Percentiles rank a stretch among this genome's conserved stretches.
phyloP scores from a whole-genome alignment of 1,284 basidiomycete genomes.

The Rhodotorula sp. region DNA sequence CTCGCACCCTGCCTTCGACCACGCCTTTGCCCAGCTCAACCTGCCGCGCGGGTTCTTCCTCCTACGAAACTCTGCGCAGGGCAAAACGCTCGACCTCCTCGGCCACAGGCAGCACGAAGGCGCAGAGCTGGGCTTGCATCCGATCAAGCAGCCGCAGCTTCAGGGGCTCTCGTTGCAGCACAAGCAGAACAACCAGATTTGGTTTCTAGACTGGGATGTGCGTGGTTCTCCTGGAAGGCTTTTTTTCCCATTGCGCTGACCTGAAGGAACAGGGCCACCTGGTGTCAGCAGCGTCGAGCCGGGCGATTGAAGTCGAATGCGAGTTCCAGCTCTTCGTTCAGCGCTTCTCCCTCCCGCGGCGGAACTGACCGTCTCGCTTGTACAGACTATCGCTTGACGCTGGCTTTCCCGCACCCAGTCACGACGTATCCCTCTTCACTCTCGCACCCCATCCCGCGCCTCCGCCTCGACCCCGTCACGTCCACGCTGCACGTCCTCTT shows the following conservation, averaged over 20 bases:
- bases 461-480: constrained; percentile 38
- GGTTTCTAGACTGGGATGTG: constrained; percentile 30
- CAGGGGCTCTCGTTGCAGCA: constrained; percentile 8
- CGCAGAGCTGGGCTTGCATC: constrained; percentile 28
- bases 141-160: constrained; percentile 32
- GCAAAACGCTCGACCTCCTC: constrained; percentile 33
- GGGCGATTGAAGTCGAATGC: constrained; percentile 17
- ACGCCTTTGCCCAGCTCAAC: constrained; percentile 7
- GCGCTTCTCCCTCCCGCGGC: no score
- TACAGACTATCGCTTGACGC: constrained; percentile 16
- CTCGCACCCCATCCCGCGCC: constrained; percentile 39
- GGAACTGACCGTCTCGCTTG: neutral
- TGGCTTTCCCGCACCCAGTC: constrained; percentile 32
- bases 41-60: constrained; percentile 36
- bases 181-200: constrained; percentile 23
- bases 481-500: constrained; percentile 37
- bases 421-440: constrained; percentile 17
- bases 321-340: neutral
- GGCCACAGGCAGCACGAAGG: constrained; percentile 22
- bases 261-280: constrained; percentile 5
- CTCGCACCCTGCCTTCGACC: constrained; percentile 13
- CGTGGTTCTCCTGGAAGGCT: no score
- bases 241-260: no score
- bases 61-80: constrained; percentile 25
- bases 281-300: constrained; percentile 11